Evolutionary conservation across 2,329 filamentous ascomycete genomes (phyloP), one percentile per base, ranked within the genome.

Genomic region (Aspergillus sp.): DNA sequence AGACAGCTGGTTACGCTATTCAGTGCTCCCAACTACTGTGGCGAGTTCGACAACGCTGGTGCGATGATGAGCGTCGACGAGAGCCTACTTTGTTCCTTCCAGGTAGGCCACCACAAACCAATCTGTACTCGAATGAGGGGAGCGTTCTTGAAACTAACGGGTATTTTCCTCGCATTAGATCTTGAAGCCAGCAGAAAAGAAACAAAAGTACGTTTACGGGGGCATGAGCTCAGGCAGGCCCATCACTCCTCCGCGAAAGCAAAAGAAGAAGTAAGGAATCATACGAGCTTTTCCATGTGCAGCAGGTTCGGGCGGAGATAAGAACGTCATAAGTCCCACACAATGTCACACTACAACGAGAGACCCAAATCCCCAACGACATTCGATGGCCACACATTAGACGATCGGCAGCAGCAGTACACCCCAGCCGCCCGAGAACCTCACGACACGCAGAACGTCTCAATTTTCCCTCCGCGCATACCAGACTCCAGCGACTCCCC

Each of bases 11-110:
- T 99, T 65, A 99, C 95, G 60, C 84, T 99, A 61, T 99, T 99
- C 84, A 97, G 92, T 74, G 95, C 95, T 56, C 95, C 95, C 69
- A 99, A 99, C 83, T 99, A 99, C 84, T 99, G 94, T 73, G 94
- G 94, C 79, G 95, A 99, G 82, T 99, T 99, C 76, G 95, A 99
- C 84, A 99, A 99, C 75, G 94, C 94, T 56, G 95, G 95, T 77
- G 95, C 95, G 67, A 98, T 99, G 94, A 98, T 99, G 95, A 97
- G 93, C 76, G 95, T 99, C 41, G 95, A 98, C 77, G 95, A 98
- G 85, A 97, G 93, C 79, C 82, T 99, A 79, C 85, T 99, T 74
- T 99, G 95, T 85, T 97, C 93, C 65, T 99, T 99, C 89, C 95
- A 98, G 91, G 91, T 95, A 79, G 60, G 79, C 70, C 39, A 38